Evolutionary conservation across 352 stramenopile species (phyloP).

Genomic region (Phytophthora litchii): DNA sequence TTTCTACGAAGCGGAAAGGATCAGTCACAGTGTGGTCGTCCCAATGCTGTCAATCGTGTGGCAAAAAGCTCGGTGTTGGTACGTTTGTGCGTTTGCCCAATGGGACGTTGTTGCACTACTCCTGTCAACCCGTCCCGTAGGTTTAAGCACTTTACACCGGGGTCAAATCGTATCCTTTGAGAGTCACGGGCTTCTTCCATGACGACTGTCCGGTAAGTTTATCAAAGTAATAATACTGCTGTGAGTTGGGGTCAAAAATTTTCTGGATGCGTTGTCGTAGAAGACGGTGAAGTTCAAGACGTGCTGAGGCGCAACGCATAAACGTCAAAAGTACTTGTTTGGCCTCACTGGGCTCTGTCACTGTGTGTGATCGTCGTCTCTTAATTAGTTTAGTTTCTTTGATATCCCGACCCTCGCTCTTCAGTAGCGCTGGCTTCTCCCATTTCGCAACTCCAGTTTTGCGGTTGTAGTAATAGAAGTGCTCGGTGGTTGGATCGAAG

Average conservation of each 20-base stretch:
- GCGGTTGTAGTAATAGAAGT: conserved; percentile 85
- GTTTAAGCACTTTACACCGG: conserved; percentile 13
- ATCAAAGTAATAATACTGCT: conserved; percentile 87
- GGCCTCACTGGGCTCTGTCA: conserved; percentile 53
- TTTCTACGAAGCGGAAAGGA: conserved; percentile 68
- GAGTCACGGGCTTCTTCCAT: conserved; percentile 71
- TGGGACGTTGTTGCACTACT: conserved; percentile 73
- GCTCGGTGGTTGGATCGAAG: conserved; percentile 60
- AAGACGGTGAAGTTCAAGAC: conserved; percentile 50
- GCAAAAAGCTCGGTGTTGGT: conserved; percentile 69
- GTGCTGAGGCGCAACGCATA: conserved; percentile 45
- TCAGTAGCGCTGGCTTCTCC: conserved; percentile 59
- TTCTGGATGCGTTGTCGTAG: conserved; percentile 67
- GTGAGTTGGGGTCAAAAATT: conserved; percentile 66
- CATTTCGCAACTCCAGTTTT: conserved; percentile 70
- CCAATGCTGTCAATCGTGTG: conserved; percentile 72
- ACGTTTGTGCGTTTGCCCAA: conserved; percentile 74
- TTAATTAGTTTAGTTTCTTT: conserved; percentile 50
- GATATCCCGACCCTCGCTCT: conserved; percentile 41
- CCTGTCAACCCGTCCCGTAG: conserved; percentile 60
- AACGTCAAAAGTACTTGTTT: conserved; percentile 50
- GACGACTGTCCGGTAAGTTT: conserved; percentile 72
- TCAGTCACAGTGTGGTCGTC: conserved; percentile 80
- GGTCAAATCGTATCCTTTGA: conserved; percentile 54
- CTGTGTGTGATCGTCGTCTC: conserved; percentile 43